A percentile compares a stretch with the other conserved stretches of the same genome.
Evolutionary conservation across 2,329 filamentous ascomycete species (phyloP).

Genomic region (Fonsecaea nubica): DNA sequence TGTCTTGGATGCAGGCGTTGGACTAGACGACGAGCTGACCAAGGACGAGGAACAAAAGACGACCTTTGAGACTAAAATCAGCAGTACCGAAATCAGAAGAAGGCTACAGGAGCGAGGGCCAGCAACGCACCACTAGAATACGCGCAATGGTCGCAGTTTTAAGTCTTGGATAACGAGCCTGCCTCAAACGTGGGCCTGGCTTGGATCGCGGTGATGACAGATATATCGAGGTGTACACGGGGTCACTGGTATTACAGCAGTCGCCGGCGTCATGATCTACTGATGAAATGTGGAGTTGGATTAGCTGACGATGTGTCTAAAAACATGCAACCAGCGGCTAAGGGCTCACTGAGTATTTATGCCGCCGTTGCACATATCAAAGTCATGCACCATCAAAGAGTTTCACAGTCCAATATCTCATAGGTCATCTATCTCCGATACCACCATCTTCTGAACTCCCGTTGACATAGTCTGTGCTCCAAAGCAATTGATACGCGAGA

Average conservation of each 20-base stretch:
- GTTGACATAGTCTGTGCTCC: conserved; percentile 19
- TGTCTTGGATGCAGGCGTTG: conserved; percentile 67
- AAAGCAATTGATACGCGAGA: conserved; percentile 33
- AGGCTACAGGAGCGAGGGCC: conserved; percentile 41
- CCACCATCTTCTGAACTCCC: conserved; percentile 29
- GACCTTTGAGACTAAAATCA: conserved; percentile 82
- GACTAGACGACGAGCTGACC: conserved; percentile 9
- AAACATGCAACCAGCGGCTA: neutral
- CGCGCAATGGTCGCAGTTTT: neutral
- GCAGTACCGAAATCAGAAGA: conserved; percentile 82
- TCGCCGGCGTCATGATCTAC: neutral
- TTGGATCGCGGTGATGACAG: neutral
- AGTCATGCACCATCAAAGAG: conserved; percentile 25
- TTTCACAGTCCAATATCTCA: conserved; percentile 20
- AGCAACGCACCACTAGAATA: neutral
- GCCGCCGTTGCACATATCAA: conserved; percentile 9
- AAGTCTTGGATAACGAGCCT: neutral
- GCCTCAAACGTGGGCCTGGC: neutral
- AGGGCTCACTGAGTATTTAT: neutral
- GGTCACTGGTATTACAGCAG: neutral
- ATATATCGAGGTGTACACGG: neutral
- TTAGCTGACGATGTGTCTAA: conserved; percentile 5
- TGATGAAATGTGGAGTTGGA: neutral
- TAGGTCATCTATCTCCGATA: conserved; percentile 16
- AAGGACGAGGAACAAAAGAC: conserved; percentile 54